Base-by-base conservation (phyloP, 2,329 filamentous ascomycete genomes). In the Geosmithia putterillii region DNA sequence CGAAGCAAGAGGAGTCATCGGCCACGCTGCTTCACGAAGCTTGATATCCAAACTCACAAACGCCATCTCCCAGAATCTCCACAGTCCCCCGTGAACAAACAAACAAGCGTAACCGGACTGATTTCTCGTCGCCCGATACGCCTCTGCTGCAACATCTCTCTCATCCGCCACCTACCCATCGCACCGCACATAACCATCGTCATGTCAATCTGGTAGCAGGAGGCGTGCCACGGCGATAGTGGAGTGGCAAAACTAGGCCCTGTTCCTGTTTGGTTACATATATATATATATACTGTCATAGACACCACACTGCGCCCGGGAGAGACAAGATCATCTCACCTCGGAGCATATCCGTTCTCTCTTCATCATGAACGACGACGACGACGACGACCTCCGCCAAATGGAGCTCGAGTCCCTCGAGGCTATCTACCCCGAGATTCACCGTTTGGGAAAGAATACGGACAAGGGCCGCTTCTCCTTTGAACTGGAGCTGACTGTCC, bases 381-480 rank as follows among this genome's bases (percentile, higher is more conserved):
- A 78, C 15, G 28, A 32, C 37, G 68, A 73, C 52, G 71, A 78
- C 52, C 64, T 68, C 48, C 76, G 79, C 41, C 58, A 67, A 44
- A 63, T 70, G 40, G 79, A 83, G 64, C 65, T 83, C 44, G 71
- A 69, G 52, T 72, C 76, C 14, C 68, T 83, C 44, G 62, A 68
- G 44, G 76, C 78, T 48, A 83, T 84, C 52, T 84, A 73, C 49
- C 79, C 79, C n/a, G 80, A 83, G 58, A 71, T 83, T 14, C 65
- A 65, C 23, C 59, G 62, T 8, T 56, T 67, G 18, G 28, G n/a
- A n/a, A 57, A 65, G 39, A 54, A 63, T 7, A 51, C 10, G 8
- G 10, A 18, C 6, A 17, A 66, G 25, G 61, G 69, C 45, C 47
- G 47, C n/a, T 69, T 70, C 51, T 64, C 62, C 7, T 71, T 80